Evolutionary conservation across 352 stramenopile genomes (phyloP).

Genomic region (Pythium apleroticum): DNA sequence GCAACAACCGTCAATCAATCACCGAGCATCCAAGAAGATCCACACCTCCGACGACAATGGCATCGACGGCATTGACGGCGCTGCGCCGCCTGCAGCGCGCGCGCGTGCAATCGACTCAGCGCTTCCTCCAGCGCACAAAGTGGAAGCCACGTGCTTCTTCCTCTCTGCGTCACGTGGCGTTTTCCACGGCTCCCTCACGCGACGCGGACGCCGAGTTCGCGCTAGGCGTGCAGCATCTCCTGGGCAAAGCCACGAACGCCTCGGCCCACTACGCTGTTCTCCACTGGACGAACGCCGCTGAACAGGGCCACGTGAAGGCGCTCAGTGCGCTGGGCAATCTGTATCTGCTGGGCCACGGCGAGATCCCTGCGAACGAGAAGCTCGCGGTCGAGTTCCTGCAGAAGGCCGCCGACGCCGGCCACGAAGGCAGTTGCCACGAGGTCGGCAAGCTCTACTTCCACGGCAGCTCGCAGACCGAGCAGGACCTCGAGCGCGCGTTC

Average conservation of each 20-base stretch:
- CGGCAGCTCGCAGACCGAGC: constrained; percentile 34
- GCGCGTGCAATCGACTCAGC: background rate
- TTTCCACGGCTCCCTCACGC: background rate
- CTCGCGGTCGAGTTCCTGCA: constrained; percentile 58
- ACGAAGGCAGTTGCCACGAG: constrained; percentile 71
- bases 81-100: constrained; percentile 12
- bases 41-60: background rate
- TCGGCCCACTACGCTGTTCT: constrained; percentile 56
- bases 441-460: constrained; percentile 74
- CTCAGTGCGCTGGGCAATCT: constrained; percentile 71
- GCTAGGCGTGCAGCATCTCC: constrained; percentile 56
- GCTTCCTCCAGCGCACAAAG: background rate
- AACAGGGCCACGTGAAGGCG: constrained; percentile 66
- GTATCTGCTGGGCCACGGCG: constrained; percentile 60
- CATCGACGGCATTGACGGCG: background rate
- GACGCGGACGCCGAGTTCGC: constrained; percentile 50
- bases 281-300: constrained; percentile 78
- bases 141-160: background rate
- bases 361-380: constrained; percentile 43
- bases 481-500: constrained; percentile 42
- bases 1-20: background rate
- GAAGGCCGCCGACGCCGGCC: constrained; percentile 62
- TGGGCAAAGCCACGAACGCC: constrained; percentile 45
- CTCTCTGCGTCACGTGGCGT: background rate
- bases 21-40: background rate